These are phyloP conservation scores for Pestalotiopsis sp. DNA, from an alignment of 2,329 filamentous ascomycete genomes.

Conservation along the genomic window DNA sequence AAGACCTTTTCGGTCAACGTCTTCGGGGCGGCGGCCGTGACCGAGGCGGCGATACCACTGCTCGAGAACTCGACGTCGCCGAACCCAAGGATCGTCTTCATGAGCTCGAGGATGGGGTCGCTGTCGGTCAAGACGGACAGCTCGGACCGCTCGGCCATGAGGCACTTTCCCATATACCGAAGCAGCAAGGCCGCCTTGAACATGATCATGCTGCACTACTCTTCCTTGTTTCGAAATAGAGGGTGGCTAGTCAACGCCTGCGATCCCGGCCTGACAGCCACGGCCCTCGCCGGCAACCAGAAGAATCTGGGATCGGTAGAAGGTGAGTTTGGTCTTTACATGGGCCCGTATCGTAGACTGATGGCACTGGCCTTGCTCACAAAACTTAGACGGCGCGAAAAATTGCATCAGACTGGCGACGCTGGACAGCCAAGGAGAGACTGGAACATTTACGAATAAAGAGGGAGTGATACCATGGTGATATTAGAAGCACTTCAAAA, in stretches of 20 bases:
- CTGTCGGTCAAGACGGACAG: conserved; percentile 25
- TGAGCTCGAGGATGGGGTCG: conserved; percentile 39
- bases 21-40: conserved; percentile 31
- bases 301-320: conserved; percentile 22
- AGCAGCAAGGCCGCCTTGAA: conserved; percentile 46
- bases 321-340: conserved; percentile 11
- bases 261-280: conserved; percentile 35
- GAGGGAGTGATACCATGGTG: conserved; percentile 21
- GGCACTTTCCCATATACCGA: conserved; percentile 38
- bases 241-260: conserved; percentile 37
- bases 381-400: conserved; percentile 28
- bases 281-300: conserved; percentile 27
- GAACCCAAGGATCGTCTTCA: conserved; percentile 39
- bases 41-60: conserved; percentile 31
- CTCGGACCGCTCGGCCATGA: conserved; percentile 28
- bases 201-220: conserved; percentile 39
- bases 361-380: not conserved
- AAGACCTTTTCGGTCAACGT: conserved; percentile 42
- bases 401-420: conserved; percentile 34
- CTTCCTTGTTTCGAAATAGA: conserved; percentile 28
- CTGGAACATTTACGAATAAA: conserved; percentile 28
- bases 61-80: conserved; percentile 24
- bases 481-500: not conserved
- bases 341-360: not conserved
- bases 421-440: conserved; percentile 30